Evolutionary conservation across 2,329 filamentous ascomycete species (phyloP).

Genomic region (Penicillium sumatraense): DNA sequence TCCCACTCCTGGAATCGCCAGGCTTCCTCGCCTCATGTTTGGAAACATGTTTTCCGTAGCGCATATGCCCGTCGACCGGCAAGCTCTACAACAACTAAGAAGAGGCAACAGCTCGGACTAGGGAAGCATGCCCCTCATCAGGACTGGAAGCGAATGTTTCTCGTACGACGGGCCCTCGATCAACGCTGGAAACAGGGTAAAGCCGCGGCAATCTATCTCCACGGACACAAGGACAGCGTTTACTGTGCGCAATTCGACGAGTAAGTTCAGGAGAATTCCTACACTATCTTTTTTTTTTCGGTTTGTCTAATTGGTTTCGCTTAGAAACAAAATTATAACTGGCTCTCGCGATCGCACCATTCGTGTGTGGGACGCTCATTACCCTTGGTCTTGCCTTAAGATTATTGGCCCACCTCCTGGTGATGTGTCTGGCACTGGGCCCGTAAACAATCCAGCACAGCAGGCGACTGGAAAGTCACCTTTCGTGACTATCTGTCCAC

Average conservation of each 20-base stretch:
- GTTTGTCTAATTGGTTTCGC: slow-evolving; percentile 42
- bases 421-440: slow-evolving; percentile 34
- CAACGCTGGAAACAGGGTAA: slow-evolving; percentile 78
- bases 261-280: slow-evolving; percentile 54
- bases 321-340: slow-evolving; percentile 89
- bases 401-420: slow-evolving; percentile 80
- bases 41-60: slow-evolving; percentile 65
- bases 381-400: slow-evolving; percentile 75
- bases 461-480: slow-evolving; percentile 46
- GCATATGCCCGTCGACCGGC: slow-evolving; percentile 55
- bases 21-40: slow-evolving; percentile 62
- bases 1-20: slow-evolving; percentile 61
- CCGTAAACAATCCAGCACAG: slow-evolving; percentile 54
- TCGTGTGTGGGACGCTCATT: slow-evolving; percentile 93
- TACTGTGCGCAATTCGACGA: slow-evolving; percentile 99
- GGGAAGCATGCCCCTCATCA: slow-evolving; percentile 64
- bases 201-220: slow-evolving; percentile 83
- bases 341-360: slow-evolving; percentile 95
- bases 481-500: slow-evolving; percentile 54
- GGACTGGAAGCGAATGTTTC: slow-evolving; percentile 86
- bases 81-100: slow-evolving; percentile 38
- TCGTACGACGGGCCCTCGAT: slow-evolving; percentile 75
- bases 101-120: slow-evolving; percentile 58
- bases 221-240: slow-evolving; percentile 92
- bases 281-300: background rate